Evolutionary conservation across 164 flowering plant genomes (phyloP), one percentile per base, ranked within the genome.

Genomic region (Magnolia sinica): DNA sequence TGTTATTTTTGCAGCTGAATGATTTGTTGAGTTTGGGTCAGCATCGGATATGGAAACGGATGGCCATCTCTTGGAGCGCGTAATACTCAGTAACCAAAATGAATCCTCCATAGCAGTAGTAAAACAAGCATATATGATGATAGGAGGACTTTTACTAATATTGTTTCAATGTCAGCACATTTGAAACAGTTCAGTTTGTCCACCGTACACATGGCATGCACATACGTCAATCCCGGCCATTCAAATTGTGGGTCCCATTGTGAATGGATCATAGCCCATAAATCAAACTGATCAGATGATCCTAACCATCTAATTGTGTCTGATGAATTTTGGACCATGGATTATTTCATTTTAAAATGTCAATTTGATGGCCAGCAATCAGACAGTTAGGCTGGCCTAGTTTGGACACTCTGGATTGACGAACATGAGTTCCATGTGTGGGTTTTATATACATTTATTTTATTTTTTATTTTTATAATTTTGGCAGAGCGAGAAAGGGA

Each of bases 41-140:
- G 80, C 99, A 92, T 76, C 89, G 96, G 7, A 76, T 92, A 23
- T 95, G 99, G 99, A 95, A 95, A 74, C 84, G 96, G 50, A 92
- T 92, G 98, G 89, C 96, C n/a, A 94, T 95, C 9, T 90, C 97
- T 14, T 95, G 98, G 98, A 88, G 87, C 77, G 94, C 90, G 99
- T 92, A 86, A 51, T 55, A 3, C 18, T 37, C 45, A 37, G 7
- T 37, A 37, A 37, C 45, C 61, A 11, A 8, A 55, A 55, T 55
- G 61, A 11, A 11, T 11, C 61, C 13, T 55, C 61, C 18, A 55
- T 55, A 0, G 61, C 61, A 55, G 13, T 55, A 16, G 13, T 27
- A 27, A 37, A 1, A 37, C 2, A 37, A 37, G 45, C 11, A 13
- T 27, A 37, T 69, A 29, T 24, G 49, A 16, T 69, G 71, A 37